Percentiles rank a stretch among this genome's conserved stretches.
Evolutionary conservation across 1,284 basidiomycete genomes (phyloP).

Genomic region (Sporisorium graminicola): DNA sequence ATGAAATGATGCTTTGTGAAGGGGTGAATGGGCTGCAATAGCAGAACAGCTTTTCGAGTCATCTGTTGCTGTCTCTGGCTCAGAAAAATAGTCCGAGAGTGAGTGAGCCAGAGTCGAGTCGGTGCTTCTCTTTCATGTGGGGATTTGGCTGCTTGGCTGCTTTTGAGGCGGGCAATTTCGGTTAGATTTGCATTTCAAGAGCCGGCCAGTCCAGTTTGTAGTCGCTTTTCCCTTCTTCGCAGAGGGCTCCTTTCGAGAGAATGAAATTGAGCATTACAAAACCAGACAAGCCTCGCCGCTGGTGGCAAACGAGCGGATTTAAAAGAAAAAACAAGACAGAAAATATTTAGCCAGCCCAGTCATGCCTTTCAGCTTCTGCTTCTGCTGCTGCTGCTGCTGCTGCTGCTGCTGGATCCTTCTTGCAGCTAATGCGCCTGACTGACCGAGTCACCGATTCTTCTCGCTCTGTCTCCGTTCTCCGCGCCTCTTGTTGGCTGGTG

Average conservation of each 20-base stretch:
- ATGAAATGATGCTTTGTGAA: not conserved
- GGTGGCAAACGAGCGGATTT: too few relatives aligned
- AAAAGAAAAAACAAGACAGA: slow-evolving; percentile 4
- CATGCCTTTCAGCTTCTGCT: too few relatives aligned
- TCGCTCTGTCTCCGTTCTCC: not conserved
- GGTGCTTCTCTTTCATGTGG: slow-evolving; percentile 3
- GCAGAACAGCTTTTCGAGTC: slow-evolving; percentile 21
- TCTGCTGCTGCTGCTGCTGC: too few relatives aligned
- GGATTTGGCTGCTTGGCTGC: not conserved
- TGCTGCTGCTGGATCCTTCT: not conserved
- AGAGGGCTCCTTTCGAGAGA: too few relatives aligned
- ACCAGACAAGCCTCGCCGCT: too few relatives aligned
- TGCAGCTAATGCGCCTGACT: not conserved
- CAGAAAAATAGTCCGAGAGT: not conserved
- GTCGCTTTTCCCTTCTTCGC: too few relatives aligned
- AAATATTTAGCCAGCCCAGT: not conserved
- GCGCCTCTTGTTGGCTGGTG: not conserved
- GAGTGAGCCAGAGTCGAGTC: not conserved
- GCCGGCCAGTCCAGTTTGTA: too few relatives aligned
- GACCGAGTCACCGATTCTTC: slow-evolving; percentile 21
- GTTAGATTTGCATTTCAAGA: slow-evolving; percentile 16
- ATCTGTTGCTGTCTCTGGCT: not conserved
- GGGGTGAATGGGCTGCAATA: not conserved
- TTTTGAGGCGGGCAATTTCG: slow-evolving; percentile 26
- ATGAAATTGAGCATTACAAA: too few relatives aligned